Conservation (phyloP, 768 basidiomycete genomes). For the Arthromyces matolae region DNA sequence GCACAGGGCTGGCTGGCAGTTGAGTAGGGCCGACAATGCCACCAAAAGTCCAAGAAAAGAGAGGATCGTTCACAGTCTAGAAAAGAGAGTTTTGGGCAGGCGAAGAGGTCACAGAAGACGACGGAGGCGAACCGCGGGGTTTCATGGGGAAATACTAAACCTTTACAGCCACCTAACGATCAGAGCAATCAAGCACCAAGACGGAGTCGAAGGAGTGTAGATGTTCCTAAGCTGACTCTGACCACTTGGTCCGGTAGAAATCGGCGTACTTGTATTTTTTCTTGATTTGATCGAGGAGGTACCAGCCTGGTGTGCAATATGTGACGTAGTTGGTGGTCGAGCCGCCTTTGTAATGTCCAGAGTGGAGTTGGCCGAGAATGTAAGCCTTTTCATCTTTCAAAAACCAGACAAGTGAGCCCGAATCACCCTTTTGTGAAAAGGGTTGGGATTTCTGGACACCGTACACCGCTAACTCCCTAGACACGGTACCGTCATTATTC, state of each 20-base stretch:
- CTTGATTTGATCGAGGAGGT: slow-evolving; percentile 23
- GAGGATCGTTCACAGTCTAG: too few species aligned
- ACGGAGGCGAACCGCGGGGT: too few species aligned
- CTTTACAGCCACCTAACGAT: too few species aligned
- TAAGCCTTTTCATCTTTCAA: slow-evolving; percentile 18
- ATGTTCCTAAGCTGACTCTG: background rate
- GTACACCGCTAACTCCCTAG: slow-evolving; percentile 25
- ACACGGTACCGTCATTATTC: slow-evolving; percentile 12
- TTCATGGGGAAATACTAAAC: too few species aligned
- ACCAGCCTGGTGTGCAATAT: slow-evolving; percentile 30
- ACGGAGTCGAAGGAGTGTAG: too few species aligned
- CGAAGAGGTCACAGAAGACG: background rate
- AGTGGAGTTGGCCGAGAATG: slow-evolving; percentile 29
- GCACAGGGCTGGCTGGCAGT: too few species aligned
- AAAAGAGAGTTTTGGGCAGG: background rate
- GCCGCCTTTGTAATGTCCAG: slow-evolving; percentile 23
- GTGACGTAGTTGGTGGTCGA: slow-evolving; percentile 25
- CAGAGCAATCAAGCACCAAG: too few species aligned
- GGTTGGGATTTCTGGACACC: slow-evolving; percentile 13
- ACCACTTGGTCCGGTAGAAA: slow-evolving; percentile 24
- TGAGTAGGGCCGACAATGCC: too few species aligned
- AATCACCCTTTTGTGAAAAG: slow-evolving; percentile 31
- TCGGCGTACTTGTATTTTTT: slow-evolving; percentile 22
- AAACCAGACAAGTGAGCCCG: slow-evolving; percentile 25
- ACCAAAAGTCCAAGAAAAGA: too few species aligned